A percentile compares a stretch with the other conserved stretches of the same genome.
phyloP scores from a whole-genome alignment of 1,139 yeast species.

The Yamadazyma mexicana region DNA sequence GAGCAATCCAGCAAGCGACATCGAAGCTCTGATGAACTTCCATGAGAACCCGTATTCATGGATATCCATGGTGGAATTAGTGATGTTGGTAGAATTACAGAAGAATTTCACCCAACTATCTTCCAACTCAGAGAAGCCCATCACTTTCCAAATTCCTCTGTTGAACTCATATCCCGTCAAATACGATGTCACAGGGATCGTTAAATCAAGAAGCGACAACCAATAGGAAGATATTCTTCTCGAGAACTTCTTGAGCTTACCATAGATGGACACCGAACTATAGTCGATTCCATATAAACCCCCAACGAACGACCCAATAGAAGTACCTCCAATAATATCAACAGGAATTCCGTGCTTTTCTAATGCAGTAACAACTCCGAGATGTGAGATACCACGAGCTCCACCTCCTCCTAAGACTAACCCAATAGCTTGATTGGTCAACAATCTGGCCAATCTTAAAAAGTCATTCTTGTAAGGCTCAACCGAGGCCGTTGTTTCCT shows the following conservation, averaged over 20 bases:
- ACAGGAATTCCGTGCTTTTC: slow-evolving; percentile 93
- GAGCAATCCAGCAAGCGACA: slow-evolving; percentile 91
- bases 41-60: slow-evolving; percentile 93
- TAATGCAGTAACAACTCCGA: slow-evolving; percentile 89
- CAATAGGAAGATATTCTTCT: slow-evolving; percentile 81
- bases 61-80: slow-evolving; percentile 92
- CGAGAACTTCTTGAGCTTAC: slow-evolving; percentile 84
- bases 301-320: slow-evolving; percentile 94
- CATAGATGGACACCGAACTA: slow-evolving; percentile 86
- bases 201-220: slow-evolving; percentile 81
- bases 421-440: slow-evolving; percentile 93
- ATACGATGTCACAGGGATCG: slow-evolving; percentile 92
- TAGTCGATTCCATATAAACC: slow-evolving; percentile 92
- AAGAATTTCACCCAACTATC: slow-evolving; percentile 92
- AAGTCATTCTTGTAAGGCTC: slow-evolving; percentile 77
- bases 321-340: slow-evolving; percentile 93
- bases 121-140: slow-evolving; percentile 90
- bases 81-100: slow-evolving; percentile 93
- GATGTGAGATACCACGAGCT: slow-evolving; percentile 90
- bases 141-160: slow-evolving; percentile 93
- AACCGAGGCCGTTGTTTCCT: slow-evolving; percentile 9
- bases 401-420: slow-evolving; percentile 97
- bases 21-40: slow-evolving; percentile 93
- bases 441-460: slow-evolving; percentile 79
- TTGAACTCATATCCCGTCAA: slow-evolving; percentile 97